These are phyloP conservation scores for Ophiocordyceps camponoti-leonardi DNA, from an alignment of 2,329 filamentous ascomycete genomes.

Conservation along the genomic window DNA sequence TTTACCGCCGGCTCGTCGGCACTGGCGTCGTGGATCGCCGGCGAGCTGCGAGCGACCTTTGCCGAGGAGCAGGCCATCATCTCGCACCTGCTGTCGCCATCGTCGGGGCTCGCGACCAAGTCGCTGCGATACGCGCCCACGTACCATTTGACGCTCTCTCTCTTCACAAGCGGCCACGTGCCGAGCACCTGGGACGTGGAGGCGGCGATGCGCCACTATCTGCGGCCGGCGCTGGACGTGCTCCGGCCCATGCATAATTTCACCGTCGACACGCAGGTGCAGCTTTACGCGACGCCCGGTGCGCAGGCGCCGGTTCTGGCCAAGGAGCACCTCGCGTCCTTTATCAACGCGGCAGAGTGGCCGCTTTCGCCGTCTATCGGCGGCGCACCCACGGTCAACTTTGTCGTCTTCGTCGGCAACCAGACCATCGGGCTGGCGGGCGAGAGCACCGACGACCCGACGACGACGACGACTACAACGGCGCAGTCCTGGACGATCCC, in stretches of 20 bases:
- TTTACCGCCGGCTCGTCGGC: constrained; percentile 52
- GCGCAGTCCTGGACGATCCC: constrained; percentile 74
- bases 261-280: constrained; percentile 88
- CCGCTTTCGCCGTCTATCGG: constrained; percentile 89
- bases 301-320: constrained; percentile 47
- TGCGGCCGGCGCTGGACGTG: constrained; percentile 64
- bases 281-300: constrained; percentile 70
- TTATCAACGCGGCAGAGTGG: constrained; percentile 97
- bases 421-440: constrained; percentile 44
- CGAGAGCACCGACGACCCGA: constrained; percentile 8
- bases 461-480: constrained; percentile 23
- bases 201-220: constrained; percentile 59
- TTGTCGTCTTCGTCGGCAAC: constrained; percentile 77
- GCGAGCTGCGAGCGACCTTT: constrained; percentile 62
- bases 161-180: constrained; percentile 63
- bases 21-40: constrained; percentile 62
- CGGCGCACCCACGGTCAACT: constrained; percentile 85
- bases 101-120: constrained; percentile 56
- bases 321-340: constrained; percentile 79
- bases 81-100: constrained; percentile 50
- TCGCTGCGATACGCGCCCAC: constrained; percentile 84
- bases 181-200: constrained; percentile 91
- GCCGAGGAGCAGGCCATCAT: constrained; percentile 80
- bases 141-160: constrained; percentile 89
- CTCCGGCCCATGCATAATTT: constrained; percentile 82